These are phyloP conservation scores for Lasiodiplodia citricola DNA, from an alignment of 2,329 filamentous ascomycete genomes.

Conservation along the genomic window DNA sequence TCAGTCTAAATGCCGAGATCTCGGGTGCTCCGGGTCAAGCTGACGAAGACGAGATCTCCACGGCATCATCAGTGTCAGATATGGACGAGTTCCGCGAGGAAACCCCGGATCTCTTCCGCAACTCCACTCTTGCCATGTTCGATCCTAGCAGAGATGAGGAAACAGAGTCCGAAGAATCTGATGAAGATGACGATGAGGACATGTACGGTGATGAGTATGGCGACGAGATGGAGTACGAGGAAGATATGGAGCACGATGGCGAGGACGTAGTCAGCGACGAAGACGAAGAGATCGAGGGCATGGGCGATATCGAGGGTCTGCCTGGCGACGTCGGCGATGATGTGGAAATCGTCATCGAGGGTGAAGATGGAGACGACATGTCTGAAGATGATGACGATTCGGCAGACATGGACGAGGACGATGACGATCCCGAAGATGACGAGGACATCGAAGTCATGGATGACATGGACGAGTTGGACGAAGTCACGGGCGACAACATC, in stretches of 20 bases:
- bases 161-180: constrained; percentile 75
- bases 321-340: constrained; percentile 67
- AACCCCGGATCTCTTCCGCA: constrained; percentile 95
- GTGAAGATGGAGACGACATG: constrained; percentile 62
- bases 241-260: constrained; percentile 78
- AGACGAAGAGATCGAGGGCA: constrained; percentile 77
- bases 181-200: constrained; percentile 65
- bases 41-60: constrained; percentile 86
- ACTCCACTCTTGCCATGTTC: constrained; percentile 93
- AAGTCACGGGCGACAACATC: constrained; percentile 55
- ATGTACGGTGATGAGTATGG: constrained; percentile 93
- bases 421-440: constrained; percentile 62
- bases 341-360: constrained; percentile 85
- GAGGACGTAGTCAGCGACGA: constrained; percentile 91
- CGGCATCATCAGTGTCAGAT: constrained; percentile 87
- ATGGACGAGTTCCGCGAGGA: constrained; percentile 76
- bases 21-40: constrained; percentile 66
- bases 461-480: constrained; percentile 58
- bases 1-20: constrained; percentile 82
- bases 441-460: constrained; percentile 59
- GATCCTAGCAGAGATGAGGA: constrained; percentile 83
- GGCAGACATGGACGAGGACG: constrained; percentile 60
- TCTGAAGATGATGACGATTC: constrained; percentile 61
- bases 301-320: constrained; percentile 73
- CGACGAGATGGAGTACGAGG: constrained; percentile 91